Conservation (phyloP, 768 basidiomycete genomes). For the Boletus pseudo-olivaceus region DNA sequence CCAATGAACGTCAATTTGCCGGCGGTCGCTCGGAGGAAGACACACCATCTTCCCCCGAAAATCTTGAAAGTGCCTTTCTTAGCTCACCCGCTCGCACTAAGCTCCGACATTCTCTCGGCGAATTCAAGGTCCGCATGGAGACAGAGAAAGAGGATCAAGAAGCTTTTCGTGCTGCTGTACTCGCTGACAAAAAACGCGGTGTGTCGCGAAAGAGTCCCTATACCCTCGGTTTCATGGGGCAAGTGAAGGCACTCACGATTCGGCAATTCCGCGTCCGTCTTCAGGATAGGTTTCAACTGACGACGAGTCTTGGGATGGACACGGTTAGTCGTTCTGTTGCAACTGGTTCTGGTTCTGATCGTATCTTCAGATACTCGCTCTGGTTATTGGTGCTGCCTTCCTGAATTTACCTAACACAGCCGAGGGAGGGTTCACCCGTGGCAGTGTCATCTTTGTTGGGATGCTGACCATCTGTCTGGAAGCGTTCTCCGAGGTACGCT, state of each 20-base stretch:
- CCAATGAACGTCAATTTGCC: conserved; percentile 80
- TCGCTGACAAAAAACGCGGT: conserved; percentile 72
- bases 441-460: conserved; percentile 73
- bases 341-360: not conserved
- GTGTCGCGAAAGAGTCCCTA: conserved; percentile 80
- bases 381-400: conserved; percentile 73
- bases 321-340: conserved; percentile 40
- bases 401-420: conserved; percentile 69
- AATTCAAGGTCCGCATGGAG: conserved; percentile 56
- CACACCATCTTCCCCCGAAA: conserved; percentile 61
- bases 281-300: conserved; percentile 77
- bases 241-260: conserved; percentile 65
- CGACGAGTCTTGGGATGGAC: conserved; percentile 63
- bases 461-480: conserved; percentile 66
- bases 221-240: conserved; percentile 72
- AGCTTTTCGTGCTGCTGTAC: conserved; percentile 72
- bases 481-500: conserved; percentile 63
- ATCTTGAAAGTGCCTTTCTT: conserved; percentile 61
- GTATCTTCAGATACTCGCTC: conserved; percentile 23
- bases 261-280: conserved; percentile 71
- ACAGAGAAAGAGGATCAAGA: conserved; percentile 66
- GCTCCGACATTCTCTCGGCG: conserved; percentile 45
- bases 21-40: conserved; percentile 53
- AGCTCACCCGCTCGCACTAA: conserved; percentile 43
- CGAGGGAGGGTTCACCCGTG: conserved; percentile 83